Conservation (phyloP, 208 protist species). For the Acanthamoeba healyi region DNA sequence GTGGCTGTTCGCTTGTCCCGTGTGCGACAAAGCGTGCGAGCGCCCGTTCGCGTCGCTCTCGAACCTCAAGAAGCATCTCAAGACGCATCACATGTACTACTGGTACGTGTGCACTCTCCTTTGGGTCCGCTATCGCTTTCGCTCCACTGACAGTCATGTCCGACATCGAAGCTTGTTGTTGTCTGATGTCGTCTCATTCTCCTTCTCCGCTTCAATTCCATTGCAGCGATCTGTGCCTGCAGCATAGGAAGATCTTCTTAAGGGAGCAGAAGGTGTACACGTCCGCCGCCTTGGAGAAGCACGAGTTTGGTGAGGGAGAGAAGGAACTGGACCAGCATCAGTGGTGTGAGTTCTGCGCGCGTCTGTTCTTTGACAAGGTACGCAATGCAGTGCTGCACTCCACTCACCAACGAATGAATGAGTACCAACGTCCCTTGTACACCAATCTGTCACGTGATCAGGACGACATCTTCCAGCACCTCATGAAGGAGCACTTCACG, state of each 20-base stretch:
- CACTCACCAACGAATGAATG: neutral
- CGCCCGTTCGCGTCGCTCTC: constrained; percentile 5
- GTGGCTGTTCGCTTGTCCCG: neutral
- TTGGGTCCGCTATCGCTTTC: too few species aligned
- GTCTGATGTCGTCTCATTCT: neutral
- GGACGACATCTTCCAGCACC: constrained; percentile 57
- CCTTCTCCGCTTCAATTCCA: neutral
- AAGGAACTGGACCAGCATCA: constrained; percentile 33
- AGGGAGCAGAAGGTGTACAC: constrained; percentile 62
- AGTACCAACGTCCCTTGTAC: neutral
- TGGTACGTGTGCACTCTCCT: neutral
- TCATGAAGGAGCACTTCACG: constrained; percentile 50
- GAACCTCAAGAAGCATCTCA: constrained; percentile 48
- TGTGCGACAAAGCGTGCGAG: constrained; percentile 20
- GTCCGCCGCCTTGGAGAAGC: neutral
- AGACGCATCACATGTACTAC: constrained; percentile 14
- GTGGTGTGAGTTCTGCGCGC: constrained; percentile 25
- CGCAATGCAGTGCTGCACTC: too few species aligned
- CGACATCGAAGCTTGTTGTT: neutral
- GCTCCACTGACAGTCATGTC: too few species aligned
- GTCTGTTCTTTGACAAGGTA: constrained; percentile 57
- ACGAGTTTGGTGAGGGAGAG: constrained; percentile 32
- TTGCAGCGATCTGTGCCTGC: constrained; percentile 30
- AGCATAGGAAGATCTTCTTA: constrained; percentile 40
- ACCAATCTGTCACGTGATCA: neutral